Conservation (phyloP, 2,329 filamentous ascomycete species). For the Ascocoryne sarcoides region DNA sequence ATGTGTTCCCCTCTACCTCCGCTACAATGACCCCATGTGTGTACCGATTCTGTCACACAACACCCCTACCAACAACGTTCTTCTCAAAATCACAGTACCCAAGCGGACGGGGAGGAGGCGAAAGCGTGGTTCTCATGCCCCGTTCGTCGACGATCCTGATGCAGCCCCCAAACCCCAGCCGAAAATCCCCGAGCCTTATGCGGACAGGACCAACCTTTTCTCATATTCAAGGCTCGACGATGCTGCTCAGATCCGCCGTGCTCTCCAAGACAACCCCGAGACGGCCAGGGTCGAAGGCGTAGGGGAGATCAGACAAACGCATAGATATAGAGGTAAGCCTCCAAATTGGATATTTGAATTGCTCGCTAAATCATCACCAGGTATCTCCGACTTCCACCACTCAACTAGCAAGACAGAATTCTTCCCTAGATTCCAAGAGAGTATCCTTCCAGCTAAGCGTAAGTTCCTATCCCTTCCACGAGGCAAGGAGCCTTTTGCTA, state of each 20-base stretch:
- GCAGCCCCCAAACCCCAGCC: not conserved
- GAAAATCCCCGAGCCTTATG: not conserved
- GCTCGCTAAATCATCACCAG: slow-evolving; percentile 28
- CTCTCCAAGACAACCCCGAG: slow-evolving; percentile 60
- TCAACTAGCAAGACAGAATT: slow-evolving; percentile 60
- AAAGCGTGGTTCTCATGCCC: slow-evolving; percentile 65
- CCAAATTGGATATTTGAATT: not conserved
- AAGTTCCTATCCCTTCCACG: slow-evolving; percentile 19
- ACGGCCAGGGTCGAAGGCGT: slow-evolving; percentile 61
- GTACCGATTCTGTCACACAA: slow-evolving; percentile 71
- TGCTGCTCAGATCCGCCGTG: slow-evolving; percentile 48
- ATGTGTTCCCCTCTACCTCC: slow-evolving; percentile 61
- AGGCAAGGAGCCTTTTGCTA: too few relatives aligned
- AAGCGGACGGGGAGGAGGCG: slow-evolving; percentile 79
- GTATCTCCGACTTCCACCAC: slow-evolving; percentile 79
- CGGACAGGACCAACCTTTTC: slow-evolving; percentile 23
- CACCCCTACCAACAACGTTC: slow-evolving; percentile 68
- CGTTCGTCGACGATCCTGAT: slow-evolving; percentile 41
- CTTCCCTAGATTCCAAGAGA: slow-evolving; percentile 60
- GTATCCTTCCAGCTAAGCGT: slow-evolving; percentile 66
- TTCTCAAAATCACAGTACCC: slow-evolving; percentile 80
- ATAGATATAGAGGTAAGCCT: slow-evolving; percentile 65
- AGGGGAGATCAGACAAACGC: slow-evolving; percentile 67
- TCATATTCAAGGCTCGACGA: slow-evolving; percentile 43
- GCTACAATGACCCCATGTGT: slow-evolving; percentile 70